Conservation (phyloP, 129 eudicot species). For the Helianthus annuus region DNA sequence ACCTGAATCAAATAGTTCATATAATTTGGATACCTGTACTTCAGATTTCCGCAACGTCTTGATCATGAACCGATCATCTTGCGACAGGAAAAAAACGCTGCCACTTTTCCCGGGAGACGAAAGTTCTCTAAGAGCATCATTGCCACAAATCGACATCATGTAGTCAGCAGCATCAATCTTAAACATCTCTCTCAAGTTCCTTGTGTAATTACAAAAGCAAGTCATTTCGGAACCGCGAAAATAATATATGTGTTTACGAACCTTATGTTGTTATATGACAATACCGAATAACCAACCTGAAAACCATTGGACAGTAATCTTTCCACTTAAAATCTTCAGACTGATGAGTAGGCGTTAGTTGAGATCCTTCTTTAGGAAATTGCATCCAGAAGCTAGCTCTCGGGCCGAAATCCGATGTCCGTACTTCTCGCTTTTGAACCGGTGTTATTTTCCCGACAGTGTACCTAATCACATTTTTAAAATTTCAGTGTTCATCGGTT, state of each 20-base stretch:
- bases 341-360: slow-evolving; percentile 88
- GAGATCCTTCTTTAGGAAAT: slow-evolving; percentile 93
- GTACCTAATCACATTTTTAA: slow-evolving; percentile 59
- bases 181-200: slow-evolving; percentile 98
- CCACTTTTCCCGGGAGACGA: slow-evolving; percentile 99
- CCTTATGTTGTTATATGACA: neutral
- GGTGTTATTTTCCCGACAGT: slow-evolving; percentile 99
- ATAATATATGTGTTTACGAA: neutral
- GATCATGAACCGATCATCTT: slow-evolving; percentile 96
- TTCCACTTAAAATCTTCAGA: slow-evolving; percentile 97
- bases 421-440: slow-evolving; percentile 81
- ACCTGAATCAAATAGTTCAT: slow-evolving; percentile 1
- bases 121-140: slow-evolving; percentile 92
- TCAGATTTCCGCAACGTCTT: slow-evolving; percentile 88
- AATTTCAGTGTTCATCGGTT: slow-evolving; percentile 21
- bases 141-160: slow-evolving; percentile 99
- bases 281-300: slow-evolving; percentile 61
- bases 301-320: slow-evolving; percentile 98
- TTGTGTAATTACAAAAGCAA: slow-evolving; percentile 15
- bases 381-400: slow-evolving; percentile 97
- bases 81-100: slow-evolving; percentile 91
- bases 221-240: neutral
- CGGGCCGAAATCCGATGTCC: slow-evolving; percentile 81
- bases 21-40: slow-evolving; percentile 66
- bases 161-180: slow-evolving; percentile 97